These are phyloP conservation scores for Trypanosoma platydactyli DNA, from an alignment of 208 protist genomes.

Conservation along the genomic window DNA sequence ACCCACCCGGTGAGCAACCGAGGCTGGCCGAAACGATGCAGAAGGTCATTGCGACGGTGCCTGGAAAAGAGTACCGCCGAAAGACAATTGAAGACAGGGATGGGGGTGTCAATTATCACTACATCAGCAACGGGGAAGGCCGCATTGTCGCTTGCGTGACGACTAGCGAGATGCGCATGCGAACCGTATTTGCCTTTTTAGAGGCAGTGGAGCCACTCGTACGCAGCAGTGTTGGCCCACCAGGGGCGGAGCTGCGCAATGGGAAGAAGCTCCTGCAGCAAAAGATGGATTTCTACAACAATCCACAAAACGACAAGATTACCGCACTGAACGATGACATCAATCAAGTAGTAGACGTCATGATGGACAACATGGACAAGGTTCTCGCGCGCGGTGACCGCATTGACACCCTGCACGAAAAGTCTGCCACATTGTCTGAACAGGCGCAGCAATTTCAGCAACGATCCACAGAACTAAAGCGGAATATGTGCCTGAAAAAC, in stretches of 20 bases:
- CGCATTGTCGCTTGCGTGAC: conserved; percentile 87
- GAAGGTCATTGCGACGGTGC: conserved; percentile 86
- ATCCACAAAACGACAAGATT: conserved; percentile 92
- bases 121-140: conserved; percentile 90
- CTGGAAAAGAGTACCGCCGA: conserved; percentile 81
- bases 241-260: conserved; percentile 76
- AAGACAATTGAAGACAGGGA: conserved; percentile 92
- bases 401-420: conserved; percentile 87
- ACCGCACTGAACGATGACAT: conserved; percentile 87
- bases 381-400: conserved; percentile 86
- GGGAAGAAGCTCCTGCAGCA: conserved; percentile 91
- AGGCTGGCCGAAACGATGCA: conserved; percentile 86
- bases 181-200: conserved; percentile 89
- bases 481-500: conserved; percentile 90
- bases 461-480: conserved; percentile 85
- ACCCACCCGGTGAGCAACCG: conserved; percentile 68
- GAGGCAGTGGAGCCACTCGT: conserved; percentile 89
- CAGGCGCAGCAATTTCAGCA: conserved; percentile 86
- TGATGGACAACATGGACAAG: conserved; percentile 94
- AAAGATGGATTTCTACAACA: conserved; percentile 94
- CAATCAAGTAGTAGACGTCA: conserved; percentile 91
- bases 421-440: conserved; percentile 75
- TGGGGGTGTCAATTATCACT: conserved; percentile 90
- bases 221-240: conserved; percentile 41
- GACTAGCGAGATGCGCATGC: conserved; percentile 88